Base-by-base conservation (phyloP, 495 filamentous ascomycete species). In the Podospora tetraspora region DNA sequence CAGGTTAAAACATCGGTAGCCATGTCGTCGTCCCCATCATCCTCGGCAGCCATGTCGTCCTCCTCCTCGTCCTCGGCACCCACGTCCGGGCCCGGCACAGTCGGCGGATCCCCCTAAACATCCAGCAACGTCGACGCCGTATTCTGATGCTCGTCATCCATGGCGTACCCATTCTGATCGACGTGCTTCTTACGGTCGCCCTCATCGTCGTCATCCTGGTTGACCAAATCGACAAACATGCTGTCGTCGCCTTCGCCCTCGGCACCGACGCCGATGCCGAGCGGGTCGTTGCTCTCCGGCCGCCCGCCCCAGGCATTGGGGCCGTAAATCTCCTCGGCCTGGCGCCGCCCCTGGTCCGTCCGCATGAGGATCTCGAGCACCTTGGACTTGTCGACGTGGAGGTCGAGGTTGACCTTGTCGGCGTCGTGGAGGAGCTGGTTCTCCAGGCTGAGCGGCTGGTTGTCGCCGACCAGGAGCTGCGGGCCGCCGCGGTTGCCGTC, bases 171-270 rank as follows among this genome's bases (percentile, higher is more conserved):
- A 30, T 63, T 58, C 16, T 71, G 57, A 37, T 73, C 61, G n/a
- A 7, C 58, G 24, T 25, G 61, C 59, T 69, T 72, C 10, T 61
- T 37, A n/a, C 68, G 61, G 9, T 70, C 68, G 3, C 66, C 56
- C 6, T 81, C 76, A 0, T 82, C 81, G n/a, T 83, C 82, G 32
- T 85, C 83, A 29, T 83, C 83, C 22, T 81, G 75, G 63, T 85
- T 81, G 0, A 82, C 83, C 16, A 86, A 68, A 32, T 85, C 84
- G 43, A 80, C 74, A 70, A 85, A 87, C 81, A 87, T 84, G 72
- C 78, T 81, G 64, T 83, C 79, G 16, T 82, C 81, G 11, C 78
- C 77, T 11, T 77, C 78, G n/a, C 81, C 80, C 57, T 82, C 82
- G 10, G 79, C 74, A 2, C 79, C 79, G 3, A 73, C 67, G 22